Base-by-base conservation (phyloP, 2,329 filamentous ascomycete genomes). In the Apiospora arundinis region DNA sequence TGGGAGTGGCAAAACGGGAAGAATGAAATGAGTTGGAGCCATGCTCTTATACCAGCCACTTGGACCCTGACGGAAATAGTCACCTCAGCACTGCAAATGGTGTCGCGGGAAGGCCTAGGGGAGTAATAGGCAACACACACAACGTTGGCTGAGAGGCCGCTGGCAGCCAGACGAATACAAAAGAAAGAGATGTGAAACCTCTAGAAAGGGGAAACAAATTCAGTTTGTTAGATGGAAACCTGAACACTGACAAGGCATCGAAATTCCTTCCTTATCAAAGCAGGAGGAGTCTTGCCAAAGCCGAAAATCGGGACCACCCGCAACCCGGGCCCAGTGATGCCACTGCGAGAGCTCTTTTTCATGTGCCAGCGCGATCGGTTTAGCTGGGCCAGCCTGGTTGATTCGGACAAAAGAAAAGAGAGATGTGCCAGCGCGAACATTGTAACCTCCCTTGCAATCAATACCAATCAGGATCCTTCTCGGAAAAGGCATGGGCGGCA, bases 21-120 rank as follows among this genome's bases (percentile, higher is more conserved):
- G 2, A 11, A 14, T 16, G 12, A 1, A 6, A 11, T 37, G 28
- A 0, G 8, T 0, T 1, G 18, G 5, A 40, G 4, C 21, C 32
- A 23, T 14, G 1, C 7, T 40, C 11, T 40, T 63, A 40, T 63
- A 40, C 28, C 9, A 12, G 8, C 40, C 18, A 37, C 16, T n/a
- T 60, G 14, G 28, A 25, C 7, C 8, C 18, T 4, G 23, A 37
- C 16, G 16, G 18, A 8, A 1, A 12, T 63, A 28, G 56, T n/a
- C 32, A 32, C 56, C 56, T 63, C 0, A n/a, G 56, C 12, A 32
- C 25, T 7, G 12, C 25, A 25, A 56, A 6, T 0, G 3, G 11
- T 32, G 25, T 18, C 0, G 49, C 18, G 12, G 25, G 7, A 25
- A 32, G 25, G 32, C 14, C 5, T 32, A 7, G 32, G 49, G 49